A percentile compares a stretch with the other conserved stretches of the same genome.
These are phyloP conservation scores for Cladosporium colombiae DNA, from an alignment of 2,329 filamentous ascomycete genomes.

Conservation along the genomic window DNA sequence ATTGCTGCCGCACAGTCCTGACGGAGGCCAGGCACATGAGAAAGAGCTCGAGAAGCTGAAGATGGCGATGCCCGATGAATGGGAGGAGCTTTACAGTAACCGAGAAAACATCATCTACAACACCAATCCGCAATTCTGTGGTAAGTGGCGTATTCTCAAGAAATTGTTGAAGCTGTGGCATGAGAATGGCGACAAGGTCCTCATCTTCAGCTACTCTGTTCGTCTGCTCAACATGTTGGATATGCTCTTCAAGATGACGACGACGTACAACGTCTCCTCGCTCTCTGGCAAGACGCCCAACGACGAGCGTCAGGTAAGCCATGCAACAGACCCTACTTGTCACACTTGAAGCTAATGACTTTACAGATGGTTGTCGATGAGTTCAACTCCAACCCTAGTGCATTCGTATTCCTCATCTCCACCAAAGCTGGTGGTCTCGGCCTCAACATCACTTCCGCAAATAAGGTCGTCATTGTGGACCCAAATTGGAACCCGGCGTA, in stretches of 20 bases:
- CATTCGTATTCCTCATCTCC: constrained; percentile 95
- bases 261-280: constrained; percentile 84
- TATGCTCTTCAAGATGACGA: constrained; percentile 80
- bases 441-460: constrained; percentile 93
- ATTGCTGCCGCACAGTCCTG: constrained; percentile 68
- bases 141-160: constrained; percentile 92
- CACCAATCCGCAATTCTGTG: constrained; percentile 87
- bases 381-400: constrained; percentile 83
- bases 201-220: constrained; percentile 93
- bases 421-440: constrained; percentile 92
- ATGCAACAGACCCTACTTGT: not conserved
- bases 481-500: constrained; percentile 97
- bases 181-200: constrained; percentile 84
- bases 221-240: constrained; percentile 80
- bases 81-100: constrained; percentile 71
- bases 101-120: constrained; percentile 78
- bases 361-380: constrained; percentile 70
- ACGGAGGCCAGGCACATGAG: constrained; percentile 71
- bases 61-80: constrained; percentile 71
- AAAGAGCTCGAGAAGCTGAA: constrained; percentile 74
- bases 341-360: not conserved
- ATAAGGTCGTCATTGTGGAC: constrained; percentile 96
- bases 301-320: constrained; percentile 67
- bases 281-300: constrained; percentile 83
- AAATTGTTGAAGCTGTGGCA: constrained; percentile 90